Conservation (phyloP, 2,329 filamentous ascomycete species). For the Cercospora sesami region DNA sequence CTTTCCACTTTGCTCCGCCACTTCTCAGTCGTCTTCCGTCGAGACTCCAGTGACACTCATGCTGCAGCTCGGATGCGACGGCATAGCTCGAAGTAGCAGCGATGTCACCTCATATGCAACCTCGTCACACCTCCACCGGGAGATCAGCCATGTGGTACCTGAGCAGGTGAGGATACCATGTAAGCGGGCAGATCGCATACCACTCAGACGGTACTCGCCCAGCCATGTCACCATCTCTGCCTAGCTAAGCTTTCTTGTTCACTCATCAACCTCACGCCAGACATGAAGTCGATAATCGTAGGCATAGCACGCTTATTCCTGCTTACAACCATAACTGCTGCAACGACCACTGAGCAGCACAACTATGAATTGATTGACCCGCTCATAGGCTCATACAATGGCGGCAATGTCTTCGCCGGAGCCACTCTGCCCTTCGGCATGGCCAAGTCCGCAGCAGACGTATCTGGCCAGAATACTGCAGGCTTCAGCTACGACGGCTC, state of each 20-base stretch:
- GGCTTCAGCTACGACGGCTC: conserved; percentile 54
- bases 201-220: neutral
- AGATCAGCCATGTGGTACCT: neutral
- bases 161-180: conserved; percentile 3
- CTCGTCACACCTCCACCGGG: neutral
- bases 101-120: neutral
- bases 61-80: neutral
- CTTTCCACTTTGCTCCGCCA: neutral
- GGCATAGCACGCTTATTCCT: neutral
- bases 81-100: neutral
- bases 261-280: neutral
- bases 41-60: neutral
- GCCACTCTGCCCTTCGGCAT: conserved; percentile 46
- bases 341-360: neutral
- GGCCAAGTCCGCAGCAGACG: conserved; percentile 50
- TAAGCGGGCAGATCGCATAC: neutral
- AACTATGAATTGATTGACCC: conserved; percentile 41
- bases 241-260: neutral
- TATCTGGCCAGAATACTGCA: conserved; percentile 54
- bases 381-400: conserved; percentile 45
- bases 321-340: neutral
- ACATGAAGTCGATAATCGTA: neutral
- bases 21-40: neutral
- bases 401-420: conserved; percentile 45
- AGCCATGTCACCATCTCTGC: neutral